These are phyloP conservation scores for Lyophyllum semitale DNA, from an alignment of 768 basidiomycete species.

Conservation along the genomic window DNA sequence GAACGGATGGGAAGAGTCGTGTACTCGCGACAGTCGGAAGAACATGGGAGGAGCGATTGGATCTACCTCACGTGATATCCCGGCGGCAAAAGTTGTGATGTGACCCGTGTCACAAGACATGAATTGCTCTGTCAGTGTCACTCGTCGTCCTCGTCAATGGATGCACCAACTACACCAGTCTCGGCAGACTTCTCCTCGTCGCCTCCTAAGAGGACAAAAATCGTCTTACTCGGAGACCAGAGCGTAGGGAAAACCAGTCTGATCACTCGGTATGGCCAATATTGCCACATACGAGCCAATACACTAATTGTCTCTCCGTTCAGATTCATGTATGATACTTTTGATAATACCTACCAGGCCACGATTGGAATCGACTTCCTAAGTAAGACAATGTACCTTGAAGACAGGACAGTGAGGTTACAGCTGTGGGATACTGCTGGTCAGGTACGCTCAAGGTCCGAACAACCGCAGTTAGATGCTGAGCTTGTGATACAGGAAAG, in stretches of 20 bases:
- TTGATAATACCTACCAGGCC: conserved; percentile 98
- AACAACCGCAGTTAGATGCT: conserved; percentile 1
- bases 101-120: conserved; percentile 5
- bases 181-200: conserved; percentile 85
- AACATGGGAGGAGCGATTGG: not conserved
- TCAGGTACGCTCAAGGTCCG: conserved; percentile 53
- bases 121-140: not conserved
- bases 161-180: conserved; percentile 62
- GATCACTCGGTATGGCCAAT: conserved; percentile 79
- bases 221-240: conserved; percentile 94
- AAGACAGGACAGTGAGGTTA: conserved; percentile 95
- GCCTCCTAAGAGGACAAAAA: conserved; percentile 93
- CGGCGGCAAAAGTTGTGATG: conserved; percentile 10
- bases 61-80: conserved; percentile 14
- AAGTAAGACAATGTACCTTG: conserved; percentile 99
- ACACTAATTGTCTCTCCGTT: conserved; percentile 5
- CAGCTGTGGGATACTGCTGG: conserved; percentile 99
- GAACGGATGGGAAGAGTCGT: not conserved
- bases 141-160: conserved; percentile 33
- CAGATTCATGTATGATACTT: conserved; percentile 99
- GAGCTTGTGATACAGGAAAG: conserved; percentile 65
- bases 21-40: not conserved
- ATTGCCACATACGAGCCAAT: conserved; percentile 4
- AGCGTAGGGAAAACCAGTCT: conserved; percentile 98
- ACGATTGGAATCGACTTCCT: conserved; percentile 99